Evolutionary conservation across 768 basidiomycete genomes (phyloP), one percentile per base, ranked within the genome.

Genomic region (Hericium coralloides): DNA sequence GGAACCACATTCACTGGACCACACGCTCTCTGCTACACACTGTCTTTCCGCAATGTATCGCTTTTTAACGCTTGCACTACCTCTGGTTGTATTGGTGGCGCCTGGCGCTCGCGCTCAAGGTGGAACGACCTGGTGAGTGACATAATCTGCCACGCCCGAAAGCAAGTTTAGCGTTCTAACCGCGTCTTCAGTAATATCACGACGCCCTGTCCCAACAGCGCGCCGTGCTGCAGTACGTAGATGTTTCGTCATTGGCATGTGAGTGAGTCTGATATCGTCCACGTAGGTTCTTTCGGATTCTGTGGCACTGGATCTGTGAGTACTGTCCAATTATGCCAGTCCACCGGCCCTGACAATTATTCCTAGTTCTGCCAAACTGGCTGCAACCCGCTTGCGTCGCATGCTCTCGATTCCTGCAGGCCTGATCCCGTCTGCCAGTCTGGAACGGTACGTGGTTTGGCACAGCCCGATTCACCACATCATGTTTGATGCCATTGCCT

Each of bases 311-410:
- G 73, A 47, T 63, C 66, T 49, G 76, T 78, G 48, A 55, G 74
- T 65, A 20, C 25, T n/a, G 38, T 18, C 26, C 50, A 12, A 7
- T n/a, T 41, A 5, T 12, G 22, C 9, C 10, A 38, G 38, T 41
- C 39, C 48, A 25, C 22, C 36, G 37, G 26, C 53, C 53, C 62
- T 67, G 55, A 66, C 22, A 23, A 14, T 20, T 39, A 38, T 22
- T 39, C 20, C 18, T 62, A 89, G 84, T 92, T 83, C 68, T 92
- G 91, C 66, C 73, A 91, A 37, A 89, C 88, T 49, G 92, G 92
- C n/a, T 94, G 92, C 73, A 82, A 93, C 65, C 89, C 92, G 18
- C 75, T 90, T 31, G 70, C 75, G 45, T 93, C 91, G 6, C 64
- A 83, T 64, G 67, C 78, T 3, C 69, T 86, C 39, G 70, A 72